Base-by-base conservation (phyloP, 306 rosid species). In the Begonia fuchsioides region DNA sequence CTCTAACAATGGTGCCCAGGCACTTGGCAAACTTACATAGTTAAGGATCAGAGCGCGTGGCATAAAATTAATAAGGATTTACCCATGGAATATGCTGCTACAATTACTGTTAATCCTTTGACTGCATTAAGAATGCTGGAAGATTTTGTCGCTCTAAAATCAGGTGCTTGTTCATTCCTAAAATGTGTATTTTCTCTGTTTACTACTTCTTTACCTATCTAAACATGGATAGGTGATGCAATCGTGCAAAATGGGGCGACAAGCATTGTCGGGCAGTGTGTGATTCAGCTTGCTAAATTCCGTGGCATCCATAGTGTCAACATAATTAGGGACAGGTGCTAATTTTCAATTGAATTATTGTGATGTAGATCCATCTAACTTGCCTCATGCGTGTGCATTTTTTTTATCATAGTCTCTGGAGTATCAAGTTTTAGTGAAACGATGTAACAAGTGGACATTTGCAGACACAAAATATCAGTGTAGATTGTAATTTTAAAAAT, bases 231-330 rank as follows among this genome's bases (percentile, higher is more conserved):
- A 88, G 97, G 97, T 51, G 90, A 84, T 65, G 59, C 82, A 64
- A 71, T 88, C 60, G 93, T 88, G 65, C 97, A 88, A 79, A 84
- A 88, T 67, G 97, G 97, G 64, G 86, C 97, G 9, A 84, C 95
- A 43, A 83, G 97, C 84, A 84, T 88, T 55, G 97, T 88, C 57
- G 97, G 97, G 48, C 90, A 81, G 69, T 88, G 97, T 60, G 69
- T 83, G 48, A 81, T 88, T 81, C 97, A 88, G 84, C 77, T 88
- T 64, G 95, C 97, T 16, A 62, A 50, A 39, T 50, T 60, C 39
- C 90, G 76, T 16, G 86, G 90, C 56, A 71, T 88, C 70, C 82
- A 68, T 46, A 88, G 61, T 58, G 65, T 88, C 17, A 88, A 84
- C 46, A 70, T 88, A 55, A 68, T 81, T 51, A 68, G 97, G 64